phyloP scores from a whole-genome alignment of 2,329 filamentous ascomycete genomes.

The Dothistroma septosporum region DNA sequence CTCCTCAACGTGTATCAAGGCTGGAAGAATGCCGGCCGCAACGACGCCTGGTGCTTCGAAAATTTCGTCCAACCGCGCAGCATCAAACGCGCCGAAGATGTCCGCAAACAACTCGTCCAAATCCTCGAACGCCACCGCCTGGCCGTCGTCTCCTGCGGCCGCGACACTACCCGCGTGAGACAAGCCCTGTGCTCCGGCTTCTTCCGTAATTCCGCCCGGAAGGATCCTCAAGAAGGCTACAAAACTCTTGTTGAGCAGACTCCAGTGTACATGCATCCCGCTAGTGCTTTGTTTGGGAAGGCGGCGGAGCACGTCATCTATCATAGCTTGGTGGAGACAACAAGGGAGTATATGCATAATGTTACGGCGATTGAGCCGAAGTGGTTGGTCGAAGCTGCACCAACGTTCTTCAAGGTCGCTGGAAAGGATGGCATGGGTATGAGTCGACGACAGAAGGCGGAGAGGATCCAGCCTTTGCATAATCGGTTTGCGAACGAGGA shows the following conservation, averaged over 20 bases:
- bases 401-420: constrained; percentile 97
- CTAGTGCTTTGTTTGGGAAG: constrained; percentile 88
- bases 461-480: constrained; percentile 91
- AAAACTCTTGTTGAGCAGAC: constrained; percentile 96
- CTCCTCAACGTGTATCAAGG: constrained; percentile 93
- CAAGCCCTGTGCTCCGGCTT: constrained; percentile 88
- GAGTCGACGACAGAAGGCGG: constrained; percentile 88
- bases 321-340: constrained; percentile 83
- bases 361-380: constrained; percentile 93
- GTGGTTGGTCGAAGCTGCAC: constrained; percentile 90
- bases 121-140: constrained; percentile 94
- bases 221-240: constrained; percentile 94
- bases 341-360: constrained; percentile 97
- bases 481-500: constrained; percentile 90
- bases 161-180: constrained; percentile 80
- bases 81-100: constrained; percentile 86
- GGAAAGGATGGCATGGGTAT: constrained; percentile 66
- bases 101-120: constrained; percentile 82
- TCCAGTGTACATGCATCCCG: constrained; percentile 90
- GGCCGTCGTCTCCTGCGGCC: constrained; percentile 74
- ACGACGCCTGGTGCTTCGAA: constrained; percentile 90
- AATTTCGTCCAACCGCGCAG: constrained; percentile 93
- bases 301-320: constrained; percentile 96
- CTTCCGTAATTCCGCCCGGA: constrained; percentile 91
- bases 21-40: constrained; percentile 85